Base-by-base conservation (phyloP, 1,139 yeast genomes). In the Sugiyamaella paludigena region DNA sequence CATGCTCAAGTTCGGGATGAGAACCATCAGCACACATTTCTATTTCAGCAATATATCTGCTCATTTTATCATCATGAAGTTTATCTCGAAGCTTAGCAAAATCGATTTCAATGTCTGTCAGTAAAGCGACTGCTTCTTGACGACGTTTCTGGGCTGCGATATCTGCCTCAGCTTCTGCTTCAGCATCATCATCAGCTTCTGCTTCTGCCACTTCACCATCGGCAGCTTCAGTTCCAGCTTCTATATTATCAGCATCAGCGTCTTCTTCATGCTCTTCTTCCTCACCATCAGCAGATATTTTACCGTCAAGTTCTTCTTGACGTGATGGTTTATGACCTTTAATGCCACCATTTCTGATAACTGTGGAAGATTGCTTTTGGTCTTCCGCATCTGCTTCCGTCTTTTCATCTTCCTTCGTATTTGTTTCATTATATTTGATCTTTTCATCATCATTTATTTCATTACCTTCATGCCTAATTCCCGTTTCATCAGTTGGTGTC, bases 1-100 rank as follows among this genome's bases (percentile, higher is more conserved):
- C 78, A 34, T 73, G 66, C 53, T 78, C 78, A 50, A 83, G 69
- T 61, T 91, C 96, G 0, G 98, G 98, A 65, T 92, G 98, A 19
- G 91, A 80, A 6, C 96, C 97, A 58, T 84, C 87, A 31, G 84
- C 73, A 68, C 98, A 91, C 75, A 91, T 79, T 60, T 85, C 87
- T 53, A 91, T 73, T 67, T 92, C 98, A 40, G 86, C 84, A 59
- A 87, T 88, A 54, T 86, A 75, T 53, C 87, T 78, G 43, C 78
- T 74, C 65, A 89, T 73, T 65, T 87, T 89, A 65, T 71, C 75
- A 43, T 66, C 67, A 53, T 69, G 72, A 39, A 71, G 62, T 69
- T 64, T 78, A 66, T 92, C 98, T 55, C 96, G 80, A 52, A 91
- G 73, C 56, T 79, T 76, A 2, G 98, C 97, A 74, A 91, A 92